phyloP scores from a whole-genome alignment of 495 filamentous ascomycete genomes.

The Jackrogersella multiformis region DNA sequence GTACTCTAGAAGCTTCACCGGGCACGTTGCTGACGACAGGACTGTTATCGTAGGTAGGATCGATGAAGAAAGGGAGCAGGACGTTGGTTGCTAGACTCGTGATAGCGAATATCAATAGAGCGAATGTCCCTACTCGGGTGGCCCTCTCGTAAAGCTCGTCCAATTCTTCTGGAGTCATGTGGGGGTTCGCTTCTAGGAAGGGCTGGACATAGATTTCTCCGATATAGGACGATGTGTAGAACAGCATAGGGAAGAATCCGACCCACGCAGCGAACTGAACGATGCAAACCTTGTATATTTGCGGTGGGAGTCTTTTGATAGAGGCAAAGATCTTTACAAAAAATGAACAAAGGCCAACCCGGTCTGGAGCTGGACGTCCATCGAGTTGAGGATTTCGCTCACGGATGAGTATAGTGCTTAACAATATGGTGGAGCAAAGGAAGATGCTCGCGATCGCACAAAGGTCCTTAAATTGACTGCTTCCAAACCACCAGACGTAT shows the following conservation, averaged over 20 bases:
- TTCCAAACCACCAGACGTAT: constrained; percentile 76
- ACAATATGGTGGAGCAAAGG: constrained; percentile 69
- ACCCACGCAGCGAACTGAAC: constrained; percentile 93
- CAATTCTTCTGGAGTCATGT: constrained; percentile 77
- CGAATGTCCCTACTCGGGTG: constrained; percentile 83
- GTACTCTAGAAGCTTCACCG: constrained; percentile 26
- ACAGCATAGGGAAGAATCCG: constrained; percentile 94
- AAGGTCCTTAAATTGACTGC: constrained; percentile 88
- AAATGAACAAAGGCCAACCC: constrained; percentile 75
- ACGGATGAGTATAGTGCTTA: constrained; percentile 70
- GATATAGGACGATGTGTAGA: constrained; percentile 91
- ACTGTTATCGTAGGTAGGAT: constrained; percentile 71
- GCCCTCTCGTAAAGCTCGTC: constrained; percentile 81
- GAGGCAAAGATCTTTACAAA: constrained; percentile 80
- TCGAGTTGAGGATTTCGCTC: constrained; percentile 84
- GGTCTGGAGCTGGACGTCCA: constrained; percentile 63
- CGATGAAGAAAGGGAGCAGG: constrained; percentile 81
- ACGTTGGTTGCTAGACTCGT: constrained; percentile 81
- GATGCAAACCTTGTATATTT: constrained; percentile 82
- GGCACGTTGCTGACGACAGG: constrained; percentile 27
- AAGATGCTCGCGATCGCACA: constrained; percentile 81
- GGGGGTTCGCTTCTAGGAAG: constrained; percentile 74
- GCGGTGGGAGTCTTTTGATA: constrained; percentile 76
- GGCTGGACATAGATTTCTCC: constrained; percentile 89
- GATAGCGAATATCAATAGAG: constrained; percentile 85